These are phyloP conservation scores for Parietaria judaica DNA, from an alignment of 306 rosid species.

Conservation along the genomic window DNA sequence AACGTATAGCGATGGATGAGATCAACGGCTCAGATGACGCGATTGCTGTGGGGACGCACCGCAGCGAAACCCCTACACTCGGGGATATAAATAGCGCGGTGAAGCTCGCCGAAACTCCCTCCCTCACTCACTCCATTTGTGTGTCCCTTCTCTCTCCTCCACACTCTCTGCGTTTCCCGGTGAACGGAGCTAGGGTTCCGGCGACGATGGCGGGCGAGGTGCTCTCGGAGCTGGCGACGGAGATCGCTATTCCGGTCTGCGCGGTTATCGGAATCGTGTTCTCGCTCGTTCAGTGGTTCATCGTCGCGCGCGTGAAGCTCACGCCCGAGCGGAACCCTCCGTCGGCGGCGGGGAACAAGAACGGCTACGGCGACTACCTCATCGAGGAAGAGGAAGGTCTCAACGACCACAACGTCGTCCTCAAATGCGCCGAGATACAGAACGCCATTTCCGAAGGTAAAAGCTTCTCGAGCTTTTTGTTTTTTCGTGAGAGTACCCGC, in stretches of 20 bases:
- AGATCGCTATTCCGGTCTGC: constrained; percentile 50
- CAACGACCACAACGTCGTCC: constrained; percentile 57
- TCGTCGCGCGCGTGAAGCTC: constrained; percentile 61
- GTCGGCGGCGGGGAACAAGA: constrained; percentile 34
- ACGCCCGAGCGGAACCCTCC: constrained; percentile 39
- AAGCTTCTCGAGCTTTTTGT: not conserved
- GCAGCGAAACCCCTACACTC: not conserved
- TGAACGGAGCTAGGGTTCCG: constrained; percentile 30
- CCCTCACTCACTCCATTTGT: not conserved
- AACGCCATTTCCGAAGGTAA: constrained; percentile 71
- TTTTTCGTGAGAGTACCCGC: not conserved
- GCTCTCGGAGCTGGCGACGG: constrained; percentile 48
- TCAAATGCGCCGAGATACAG: constrained; percentile 71
- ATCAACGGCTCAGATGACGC: constrained; percentile 2
- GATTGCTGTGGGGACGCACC: not conserved
- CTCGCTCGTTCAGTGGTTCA: constrained; percentile 56
- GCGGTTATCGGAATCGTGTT: constrained; percentile 57
- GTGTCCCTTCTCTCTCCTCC: not conserved
- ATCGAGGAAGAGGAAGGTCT: constrained; percentile 73
- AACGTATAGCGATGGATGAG: not conserved
- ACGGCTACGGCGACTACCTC: constrained; percentile 46
- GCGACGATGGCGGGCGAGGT: constrained; percentile 43
- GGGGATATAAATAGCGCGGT: constrained; percentile 22
- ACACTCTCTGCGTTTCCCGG: constrained; percentile 9
- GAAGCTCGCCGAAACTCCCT: constrained; percentile 3